Evolutionary conservation across 2,329 filamentous ascomycete genomes (phyloP), one percentile per base, ranked within the genome.

Genomic region (Ophiostoma perfectum): DNA sequence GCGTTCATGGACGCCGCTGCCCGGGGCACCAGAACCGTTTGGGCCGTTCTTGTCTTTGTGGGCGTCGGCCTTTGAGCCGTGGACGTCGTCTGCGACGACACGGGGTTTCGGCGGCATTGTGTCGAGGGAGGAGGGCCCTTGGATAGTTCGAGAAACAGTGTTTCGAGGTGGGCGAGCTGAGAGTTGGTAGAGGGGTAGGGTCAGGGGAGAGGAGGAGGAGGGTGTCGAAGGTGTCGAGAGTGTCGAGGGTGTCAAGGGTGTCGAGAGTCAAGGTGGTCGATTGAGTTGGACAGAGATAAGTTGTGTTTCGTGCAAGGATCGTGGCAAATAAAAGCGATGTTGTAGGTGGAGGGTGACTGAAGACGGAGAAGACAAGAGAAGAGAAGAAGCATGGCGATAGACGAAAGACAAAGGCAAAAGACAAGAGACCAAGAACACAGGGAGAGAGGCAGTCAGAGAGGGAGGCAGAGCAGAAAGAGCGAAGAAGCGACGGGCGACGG

Each of bases 41-140:
- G 75, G 71, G 66, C 77, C 77, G 70, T 77, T 79, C 75, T 82
- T 83, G 70, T 84, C 80, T 73, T 83, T 82, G n/a, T 74, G 74
- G 68, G 75, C 73, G 68, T 83, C 81, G 66, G 77, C 69, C 74
- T 83, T 84, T 83, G 52, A 11, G 67, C 66, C 70, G 66, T 70
- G 69, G 49, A 52, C 49, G 64, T 71, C 70, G 68, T 70, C 70
- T 11, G 66, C 69, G 66, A 65, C 67, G 14, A 55, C 39, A 14
- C 71, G 70, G 52, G 69, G 66, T 18, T 70, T 71, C 36, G 70
- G 65, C 5, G 70, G 69, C 70, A 72, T 71, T n/a, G 49, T 55
- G 18, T 16, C 7, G 16, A 16, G 38, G 16, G 47, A 52, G 58
- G 0, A 39, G 38, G 38, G 16, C 9, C 11, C 7, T 7, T 16